Evolutionary conservation across 768 basidiomycete genomes (phyloP), one percentile per base, ranked within the genome.

Genomic region (Candolleomyces efflorescens): DNA sequence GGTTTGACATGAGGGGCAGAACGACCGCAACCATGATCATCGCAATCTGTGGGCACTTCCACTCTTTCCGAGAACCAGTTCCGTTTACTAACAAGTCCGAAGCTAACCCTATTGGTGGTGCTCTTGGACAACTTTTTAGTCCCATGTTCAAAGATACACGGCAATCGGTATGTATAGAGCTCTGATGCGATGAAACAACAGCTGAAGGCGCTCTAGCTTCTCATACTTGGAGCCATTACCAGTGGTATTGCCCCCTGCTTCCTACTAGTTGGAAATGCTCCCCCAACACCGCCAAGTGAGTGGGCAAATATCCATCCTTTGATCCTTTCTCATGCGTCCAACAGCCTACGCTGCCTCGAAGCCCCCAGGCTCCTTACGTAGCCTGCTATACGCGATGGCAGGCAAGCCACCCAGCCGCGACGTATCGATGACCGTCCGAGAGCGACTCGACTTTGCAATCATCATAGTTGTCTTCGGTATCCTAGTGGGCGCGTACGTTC

Each of bases 231-330:
- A 2, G 85, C 92, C 59, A 79, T 91, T 17, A 82, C 82, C 15
- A 89, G 87, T 1, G 89, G 73, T 1, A 80, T 78, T 0, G 66
- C 75, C 9, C 90, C 90, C 0, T 74, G 78, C 18, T 73, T 82
- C 2, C 73, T 92, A 48, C 67, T 91, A 22, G 80, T 94, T 22
- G 64, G 74, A 1, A 74, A 74, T 32, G 75, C 78, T 1, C 92
- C 92, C 6, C 89, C 90, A 20, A 84, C 79, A 7, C 92, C 92
- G 24, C 92, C 92, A 0, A 92, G 91, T 93, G 69, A 41, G 80
- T 58, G 32, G 10, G 26, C 36, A 51, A 24, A 24, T 39, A 22
- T 23, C 49, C 7, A 43, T 38, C 12, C 10, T 17, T 18, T n/a
- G 36, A n/a, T 47, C 17, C 23, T 53, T 44, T 55, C 59, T 59